These are phyloP conservation scores for Gossypium raimondii DNA, from an alignment of 345 rosid genomes.

Conservation along the genomic window DNA sequence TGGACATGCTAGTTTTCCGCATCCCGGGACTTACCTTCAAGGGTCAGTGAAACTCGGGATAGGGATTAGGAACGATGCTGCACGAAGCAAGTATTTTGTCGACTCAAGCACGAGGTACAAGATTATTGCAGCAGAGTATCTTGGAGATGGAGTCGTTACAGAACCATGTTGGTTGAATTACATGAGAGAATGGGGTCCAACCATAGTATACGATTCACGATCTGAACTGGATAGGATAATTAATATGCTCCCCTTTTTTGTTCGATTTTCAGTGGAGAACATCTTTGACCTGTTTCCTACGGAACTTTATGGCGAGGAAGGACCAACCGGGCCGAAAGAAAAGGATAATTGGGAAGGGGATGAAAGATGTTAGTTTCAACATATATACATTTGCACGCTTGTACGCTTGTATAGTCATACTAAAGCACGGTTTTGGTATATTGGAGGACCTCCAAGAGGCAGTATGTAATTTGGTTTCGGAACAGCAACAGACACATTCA, in stretches of 20 bases:
- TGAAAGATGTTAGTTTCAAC: constrained; percentile 46
- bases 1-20: constrained; percentile 89
- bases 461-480: background rate
- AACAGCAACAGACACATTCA: background rate
- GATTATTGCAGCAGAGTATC: constrained; percentile 79
- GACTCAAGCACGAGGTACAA: constrained; percentile 67
- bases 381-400: background rate
- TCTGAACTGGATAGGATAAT: constrained; percentile 72
- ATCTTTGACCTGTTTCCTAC: constrained; percentile 77
- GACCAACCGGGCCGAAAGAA: constrained; percentile 95
- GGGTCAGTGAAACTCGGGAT: constrained; percentile 76
- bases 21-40: constrained; percentile 71
- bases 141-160: constrained; percentile 47
- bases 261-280: constrained; percentile 68
- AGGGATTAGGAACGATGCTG: constrained; percentile 70
- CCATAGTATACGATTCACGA: constrained; percentile 65
- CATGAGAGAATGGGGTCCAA: constrained; percentile 98
- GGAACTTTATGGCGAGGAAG: constrained; percentile 91
- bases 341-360: constrained; percentile 84
- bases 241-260: constrained; percentile 57
- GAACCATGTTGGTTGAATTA: constrained; percentile 87
- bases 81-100: constrained; percentile 46
- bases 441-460: background rate
- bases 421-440: background rate
- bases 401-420: background rate